phyloP scores from a whole-genome alignment of 2,329 filamentous ascomycete species.

The Ramichloridium luteum region DNA sequence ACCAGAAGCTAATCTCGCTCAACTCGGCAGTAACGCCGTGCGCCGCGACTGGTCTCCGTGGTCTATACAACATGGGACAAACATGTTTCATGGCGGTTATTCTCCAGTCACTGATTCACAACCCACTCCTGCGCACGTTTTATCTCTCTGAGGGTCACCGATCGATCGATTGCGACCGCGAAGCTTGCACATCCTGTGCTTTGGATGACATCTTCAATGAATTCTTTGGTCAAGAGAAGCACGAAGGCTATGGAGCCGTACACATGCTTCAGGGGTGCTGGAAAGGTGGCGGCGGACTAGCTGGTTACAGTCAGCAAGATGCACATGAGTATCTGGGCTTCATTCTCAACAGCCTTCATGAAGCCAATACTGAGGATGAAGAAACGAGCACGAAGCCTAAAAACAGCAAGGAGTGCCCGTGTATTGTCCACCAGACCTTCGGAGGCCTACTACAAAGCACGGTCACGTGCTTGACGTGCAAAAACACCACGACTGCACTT shows the following conservation, averaged over 20 bases:
- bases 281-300: conserved; percentile 57
- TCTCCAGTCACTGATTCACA: conserved; percentile 84
- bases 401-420: conserved; percentile 50
- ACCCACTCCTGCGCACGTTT: conserved; percentile 80
- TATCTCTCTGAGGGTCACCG: conserved; percentile 87
- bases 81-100: conserved; percentile 98
- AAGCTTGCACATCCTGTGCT: conserved; percentile 48
- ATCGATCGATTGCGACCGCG: conserved; percentile 54
- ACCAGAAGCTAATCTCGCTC: conserved; percentile 57
- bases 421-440: conserved; percentile 88
- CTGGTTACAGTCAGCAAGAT: conserved; percentile 90
- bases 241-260: conserved; percentile 80
- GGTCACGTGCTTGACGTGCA: conserved; percentile 80
- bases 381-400: conserved; percentile 18
- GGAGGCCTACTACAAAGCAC: conserved; percentile 84
- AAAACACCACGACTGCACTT: conserved; percentile 66
- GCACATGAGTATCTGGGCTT: conserved; percentile 97
- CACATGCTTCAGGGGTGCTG: conserved; percentile 82
- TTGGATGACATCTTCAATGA: conserved; percentile 52
- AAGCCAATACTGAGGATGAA: conserved; percentile 48
- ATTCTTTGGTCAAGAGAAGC: conserved; percentile 59
- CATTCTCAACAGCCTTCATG: conserved; percentile 80
- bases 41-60: conserved; percentile 73
- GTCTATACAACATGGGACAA: conserved; percentile 94
- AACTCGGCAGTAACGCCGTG: conserved; percentile 75